Evolutionary conservation across 371 early-diverging fungal species (phyloP).

Genomic region (Mucor lusitanicus): DNA sequence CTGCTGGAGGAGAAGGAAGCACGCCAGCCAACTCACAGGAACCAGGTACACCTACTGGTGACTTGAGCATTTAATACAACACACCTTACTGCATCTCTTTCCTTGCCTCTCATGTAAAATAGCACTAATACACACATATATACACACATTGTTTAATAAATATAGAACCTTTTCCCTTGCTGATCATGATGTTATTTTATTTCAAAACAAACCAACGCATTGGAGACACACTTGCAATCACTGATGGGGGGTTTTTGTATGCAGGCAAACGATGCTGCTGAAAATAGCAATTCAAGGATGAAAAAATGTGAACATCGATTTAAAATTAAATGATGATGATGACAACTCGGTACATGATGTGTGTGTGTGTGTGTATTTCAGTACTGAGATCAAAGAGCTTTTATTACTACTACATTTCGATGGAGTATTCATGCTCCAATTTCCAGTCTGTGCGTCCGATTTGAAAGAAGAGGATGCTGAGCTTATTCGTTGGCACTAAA

Average conservation of each 20-base stretch:
- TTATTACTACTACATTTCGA: neutral
- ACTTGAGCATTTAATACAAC: neutral
- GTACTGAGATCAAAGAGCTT: neutral
- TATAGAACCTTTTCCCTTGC: neutral
- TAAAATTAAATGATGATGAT: neutral
- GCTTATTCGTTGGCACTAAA: neutral
- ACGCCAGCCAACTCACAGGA: neutral
- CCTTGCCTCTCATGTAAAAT: neutral
- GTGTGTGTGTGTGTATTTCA: neutral
- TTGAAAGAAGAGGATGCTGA: neutral
- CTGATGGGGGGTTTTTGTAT: neutral
- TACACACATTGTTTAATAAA: neutral
- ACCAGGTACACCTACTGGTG: constrained; percentile 9
- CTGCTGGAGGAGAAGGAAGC: neutral
- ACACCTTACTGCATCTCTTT: neutral
- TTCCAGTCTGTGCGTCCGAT: neutral
- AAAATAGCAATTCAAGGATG: neutral
- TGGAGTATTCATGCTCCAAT: neutral
- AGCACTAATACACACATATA: neutral
- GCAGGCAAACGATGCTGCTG: neutral
- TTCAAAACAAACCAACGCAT: neutral
- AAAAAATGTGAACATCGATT: neutral
- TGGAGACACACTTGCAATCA: neutral
- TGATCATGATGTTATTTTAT: constrained; percentile 1
- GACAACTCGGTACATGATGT: neutral